These are phyloP conservation scores for Paramecium octaurelia DNA, from an alignment of 73 alveolate genomes.

Conservation along the genomic window DNA sequence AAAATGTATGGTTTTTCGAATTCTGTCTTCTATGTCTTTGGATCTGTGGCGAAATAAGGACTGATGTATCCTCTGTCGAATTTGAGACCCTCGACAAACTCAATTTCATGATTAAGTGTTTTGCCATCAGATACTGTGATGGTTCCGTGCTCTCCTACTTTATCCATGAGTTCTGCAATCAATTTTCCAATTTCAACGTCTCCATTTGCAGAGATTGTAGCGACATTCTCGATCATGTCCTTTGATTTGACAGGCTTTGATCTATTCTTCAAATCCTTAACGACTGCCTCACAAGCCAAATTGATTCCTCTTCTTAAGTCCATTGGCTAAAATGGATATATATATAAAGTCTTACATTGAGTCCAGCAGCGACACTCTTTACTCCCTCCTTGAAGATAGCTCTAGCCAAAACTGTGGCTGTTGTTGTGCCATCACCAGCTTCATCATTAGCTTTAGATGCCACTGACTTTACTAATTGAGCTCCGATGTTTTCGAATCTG, in stretches of 20 bases:
- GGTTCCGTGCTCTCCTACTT: slow-evolving; percentile 97
- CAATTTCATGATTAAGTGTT: slow-evolving; percentile 96
- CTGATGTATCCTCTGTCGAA: slow-evolving; percentile 98
- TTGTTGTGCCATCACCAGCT: slow-evolving; percentile 99
- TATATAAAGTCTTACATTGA: slow-evolving; percentile 65
- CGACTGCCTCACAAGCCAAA: slow-evolving; percentile 90
- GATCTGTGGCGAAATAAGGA: slow-evolving; percentile 97
- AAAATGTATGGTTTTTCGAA: slow-evolving; percentile 93
- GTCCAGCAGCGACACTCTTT: slow-evolving; percentile 97
- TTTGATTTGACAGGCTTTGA: slow-evolving; percentile 77
- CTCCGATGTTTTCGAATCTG: slow-evolving; percentile 94
- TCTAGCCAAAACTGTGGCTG: slow-evolving; percentile 98
- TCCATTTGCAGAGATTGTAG: slow-evolving; percentile 98
- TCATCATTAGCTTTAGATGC: slow-evolving; percentile 94
- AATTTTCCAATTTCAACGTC: slow-evolving; percentile 92
- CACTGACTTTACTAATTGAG: slow-evolving; percentile 88
- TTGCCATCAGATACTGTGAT: slow-evolving; percentile 87
- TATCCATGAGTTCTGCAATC: slow-evolving; percentile 92
- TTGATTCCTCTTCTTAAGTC: slow-evolving; percentile 97
- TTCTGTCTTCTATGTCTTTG: slow-evolving; percentile 87
- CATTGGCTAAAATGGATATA: slow-evolving; percentile 76
- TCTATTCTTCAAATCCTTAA: slow-evolving; percentile 75
- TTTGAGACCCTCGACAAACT: slow-evolving; percentile 97
- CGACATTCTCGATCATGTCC: slow-evolving; percentile 78
- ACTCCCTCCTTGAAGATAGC: slow-evolving; percentile 94